Evolutionary conservation across 2,329 filamentous ascomycete species (phyloP), one percentile per base, ranked within the genome.

Genomic region (Penicillium sp.): DNA sequence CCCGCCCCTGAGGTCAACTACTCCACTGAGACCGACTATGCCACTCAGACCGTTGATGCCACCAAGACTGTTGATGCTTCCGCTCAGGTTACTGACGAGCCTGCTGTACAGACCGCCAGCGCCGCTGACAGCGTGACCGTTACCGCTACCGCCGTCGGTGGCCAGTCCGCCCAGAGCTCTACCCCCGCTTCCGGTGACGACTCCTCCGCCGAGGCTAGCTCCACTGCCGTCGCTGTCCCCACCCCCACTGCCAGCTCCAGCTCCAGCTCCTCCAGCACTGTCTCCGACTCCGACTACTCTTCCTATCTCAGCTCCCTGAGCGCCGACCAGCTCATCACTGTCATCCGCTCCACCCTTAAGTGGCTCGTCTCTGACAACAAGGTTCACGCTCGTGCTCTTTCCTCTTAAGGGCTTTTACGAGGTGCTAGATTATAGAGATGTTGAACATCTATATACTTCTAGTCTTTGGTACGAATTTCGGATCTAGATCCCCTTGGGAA

Each of bases 351-450:
- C 52, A 71, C 69, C 29, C 43, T 70, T 43, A 65, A 63, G 54
- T 71, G 69, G 69, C 58, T 71, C 46, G 63, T 70, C 57, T 66
- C 62, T 18, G 63, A 71, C 49, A 67, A 70, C 63, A 62, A 63
- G 56, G 52, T 54, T 11, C 69, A 71, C 58, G 63, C 69, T 21
- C 69, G 69, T 56, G 64, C 65, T 47, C 51, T 68, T 45, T 56
- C 64, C 45, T 52, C 57, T 21, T 71, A 68, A 61, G 61, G 44
- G 39, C n/a, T 21, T 24, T 6, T 39, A 22, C 10, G 11, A 10
- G 9, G 22, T 31, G 24, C 8, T 50, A 40, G 47, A 40, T 14
- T 50, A 45, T 49, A 54, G 31, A 8, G 9, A 14, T 44, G 22
- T 22, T 43, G n/a, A 7, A 16, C 40, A 32, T 27, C 5, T 39